Percentiles rank a stretch among this genome's conserved stretches.
phyloP scores from a whole-genome alignment of 805 yeast species.

The Cyberlindnera bimundalis region DNA sequence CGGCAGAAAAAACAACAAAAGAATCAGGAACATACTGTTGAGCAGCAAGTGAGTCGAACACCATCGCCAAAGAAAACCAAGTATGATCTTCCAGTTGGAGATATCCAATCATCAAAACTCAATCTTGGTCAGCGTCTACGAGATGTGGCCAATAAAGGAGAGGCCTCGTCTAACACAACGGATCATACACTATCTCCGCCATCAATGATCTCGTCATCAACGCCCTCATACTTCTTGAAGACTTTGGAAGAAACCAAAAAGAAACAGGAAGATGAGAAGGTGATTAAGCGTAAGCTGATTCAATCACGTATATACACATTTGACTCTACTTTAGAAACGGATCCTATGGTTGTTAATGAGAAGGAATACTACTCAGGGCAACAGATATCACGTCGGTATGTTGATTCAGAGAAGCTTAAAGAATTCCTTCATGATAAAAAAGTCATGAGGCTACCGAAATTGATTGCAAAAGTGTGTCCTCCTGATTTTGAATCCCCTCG shows the following conservation, averaged over 20 bases:
- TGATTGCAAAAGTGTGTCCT: constrained; percentile 62
- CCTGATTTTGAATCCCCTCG: constrained; percentile 68
- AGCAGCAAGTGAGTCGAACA: constrained; percentile 10
- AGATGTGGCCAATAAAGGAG: no score
- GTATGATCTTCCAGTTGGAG: background rate
- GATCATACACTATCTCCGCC: background rate
- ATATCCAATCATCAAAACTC: constrained; percentile 6
- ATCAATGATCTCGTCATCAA: constrained; percentile 10
- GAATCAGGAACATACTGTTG: background rate
- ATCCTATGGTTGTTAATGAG: constrained; percentile 37
- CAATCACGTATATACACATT: constrained; percentile 39
- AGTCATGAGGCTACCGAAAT: constrained; percentile 52
- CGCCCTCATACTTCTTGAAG: constrained; percentile 34
- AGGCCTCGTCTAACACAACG: no score
- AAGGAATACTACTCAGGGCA: constrained; percentile 45
- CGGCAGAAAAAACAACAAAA: background rate
- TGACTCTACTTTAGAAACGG: constrained; percentile 25
- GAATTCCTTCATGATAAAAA: constrained; percentile 45
- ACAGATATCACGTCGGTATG: constrained; percentile 43
- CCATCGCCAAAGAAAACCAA: constrained; percentile 15
- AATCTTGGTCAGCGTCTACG: background rate
- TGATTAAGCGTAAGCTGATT: constrained; percentile 28
- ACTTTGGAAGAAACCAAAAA: constrained; percentile 27
- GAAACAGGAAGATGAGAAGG: constrained; percentile 24
- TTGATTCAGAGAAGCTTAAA: constrained; percentile 35